Conservation (phyloP, 495 filamentous ascomycete genomes). For the Hypoxylon trugodes region DNA sequence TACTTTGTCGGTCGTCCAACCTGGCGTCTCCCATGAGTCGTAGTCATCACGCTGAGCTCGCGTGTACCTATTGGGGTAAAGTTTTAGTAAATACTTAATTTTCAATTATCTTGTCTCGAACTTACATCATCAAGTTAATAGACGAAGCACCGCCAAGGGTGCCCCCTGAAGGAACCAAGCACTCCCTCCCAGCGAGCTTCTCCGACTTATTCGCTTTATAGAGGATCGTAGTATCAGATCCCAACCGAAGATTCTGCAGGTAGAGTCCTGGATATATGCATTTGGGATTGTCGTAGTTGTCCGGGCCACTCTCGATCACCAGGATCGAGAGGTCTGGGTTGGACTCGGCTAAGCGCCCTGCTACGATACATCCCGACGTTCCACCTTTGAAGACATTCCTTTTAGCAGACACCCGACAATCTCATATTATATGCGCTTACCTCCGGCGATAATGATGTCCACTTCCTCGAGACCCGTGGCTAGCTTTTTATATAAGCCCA, state of each 20-base stretch:
- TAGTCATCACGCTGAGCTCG: slow-evolving; percentile 54
- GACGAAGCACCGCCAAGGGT: slow-evolving; percentile 67
- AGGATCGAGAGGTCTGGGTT: slow-evolving; percentile 52
- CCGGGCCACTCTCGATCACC: slow-evolving; percentile 51
- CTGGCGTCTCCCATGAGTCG: slow-evolving; percentile 60
- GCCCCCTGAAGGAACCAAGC: slow-evolving; percentile 61
- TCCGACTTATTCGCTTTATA: slow-evolving; percentile 45
- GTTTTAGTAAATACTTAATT: neutral
- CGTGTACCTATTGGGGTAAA: slow-evolving; percentile 37
- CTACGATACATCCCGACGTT: slow-evolving; percentile 53
- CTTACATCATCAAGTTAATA: slow-evolving; percentile 68
- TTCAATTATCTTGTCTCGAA: neutral
- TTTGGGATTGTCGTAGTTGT: slow-evolving; percentile 47
- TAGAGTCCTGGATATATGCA: slow-evolving; percentile 49
- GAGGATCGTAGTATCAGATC: slow-evolving; percentile 47
- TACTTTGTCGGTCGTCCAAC: slow-evolving; percentile 62
- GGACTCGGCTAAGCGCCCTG: slow-evolving; percentile 52
- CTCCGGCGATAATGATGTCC: slow-evolving; percentile 53
- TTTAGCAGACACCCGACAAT: neutral
- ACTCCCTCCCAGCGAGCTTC: slow-evolving; percentile 55
- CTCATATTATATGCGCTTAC: slow-evolving; percentile 20
- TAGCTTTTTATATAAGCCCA: slow-evolving; percentile 47
- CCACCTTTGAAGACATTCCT: slow-evolving; percentile 43
- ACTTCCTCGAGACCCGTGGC: slow-evolving; percentile 45
- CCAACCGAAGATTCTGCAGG: slow-evolving; percentile 44